These are phyloP conservation scores for Aureobasidium sp. DNA, from an alignment of 2,329 filamentous ascomycete genomes.

Conservation along the genomic window DNA sequence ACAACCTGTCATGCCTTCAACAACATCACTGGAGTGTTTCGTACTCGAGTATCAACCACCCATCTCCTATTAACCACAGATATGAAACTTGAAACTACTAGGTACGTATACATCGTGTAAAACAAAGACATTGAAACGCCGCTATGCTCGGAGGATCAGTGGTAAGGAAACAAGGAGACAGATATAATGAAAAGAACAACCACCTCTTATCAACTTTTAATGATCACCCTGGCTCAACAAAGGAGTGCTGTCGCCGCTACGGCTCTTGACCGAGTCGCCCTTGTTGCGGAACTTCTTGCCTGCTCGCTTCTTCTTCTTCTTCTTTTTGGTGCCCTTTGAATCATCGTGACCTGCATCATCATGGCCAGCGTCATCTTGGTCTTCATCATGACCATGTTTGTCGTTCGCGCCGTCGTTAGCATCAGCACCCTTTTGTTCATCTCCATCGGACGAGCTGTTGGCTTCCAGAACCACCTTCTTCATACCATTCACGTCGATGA, in stretches of 20 bases:
- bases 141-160: background rate
- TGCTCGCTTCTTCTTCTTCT: conserved; percentile 19
- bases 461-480: conserved; percentile 68
- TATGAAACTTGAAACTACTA: background rate
- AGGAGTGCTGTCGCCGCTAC: conserved; percentile 15
- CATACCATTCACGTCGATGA: conserved; percentile 65
- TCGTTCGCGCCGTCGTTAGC: conserved; percentile 17
- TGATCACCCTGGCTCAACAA: conserved; percentile 19
- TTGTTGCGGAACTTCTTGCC: conserved; percentile 17
- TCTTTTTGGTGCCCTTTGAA: conserved; percentile 14
- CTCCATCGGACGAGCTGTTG: conserved; percentile 47
- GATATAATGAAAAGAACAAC: background rate
- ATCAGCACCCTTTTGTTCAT: conserved; percentile 25
- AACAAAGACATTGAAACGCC: background rate
- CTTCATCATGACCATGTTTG: conserved; percentile 4
- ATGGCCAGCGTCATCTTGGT: conserved; percentile 10
- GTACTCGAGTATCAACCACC: background rate
- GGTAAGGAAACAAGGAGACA: background rate
- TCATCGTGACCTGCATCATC: conserved; percentile 11
- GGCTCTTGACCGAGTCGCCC: conserved; percentile 13
- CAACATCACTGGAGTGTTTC: background rate
- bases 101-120: background rate
- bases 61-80: background rate
- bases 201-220: background rate
- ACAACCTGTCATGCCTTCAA: background rate